phyloP scores from a whole-genome alignment of 768 basidiomycete genomes.

The Mycena venus region DNA sequence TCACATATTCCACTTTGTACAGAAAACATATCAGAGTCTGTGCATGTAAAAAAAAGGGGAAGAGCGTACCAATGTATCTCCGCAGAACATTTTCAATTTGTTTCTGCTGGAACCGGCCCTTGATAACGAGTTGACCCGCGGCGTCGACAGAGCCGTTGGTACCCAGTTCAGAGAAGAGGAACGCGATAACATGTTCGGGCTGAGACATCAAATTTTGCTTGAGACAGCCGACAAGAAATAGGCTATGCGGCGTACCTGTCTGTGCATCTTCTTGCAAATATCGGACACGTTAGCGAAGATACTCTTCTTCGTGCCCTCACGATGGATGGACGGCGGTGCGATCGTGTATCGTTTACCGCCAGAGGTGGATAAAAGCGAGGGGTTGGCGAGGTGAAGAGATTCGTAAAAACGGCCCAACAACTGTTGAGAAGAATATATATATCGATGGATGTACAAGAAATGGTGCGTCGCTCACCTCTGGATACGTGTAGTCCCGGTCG shows the following conservation, averaged over 20 bases:
- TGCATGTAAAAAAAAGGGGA: neutral
- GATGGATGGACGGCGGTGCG: conserved; percentile 92
- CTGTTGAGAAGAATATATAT: conserved; percentile 53
- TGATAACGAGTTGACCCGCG: conserved; percentile 92
- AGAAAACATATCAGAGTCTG: neutral
- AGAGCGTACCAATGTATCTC: conserved; percentile 91
- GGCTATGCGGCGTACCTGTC: conserved; percentile 60
- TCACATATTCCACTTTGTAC: conserved; percentile 91
- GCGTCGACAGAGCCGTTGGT: conserved; percentile 97
- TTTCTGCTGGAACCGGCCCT: conserved; percentile 98
- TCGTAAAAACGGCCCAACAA: conserved; percentile 94
- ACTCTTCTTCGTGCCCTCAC: conserved; percentile 97
- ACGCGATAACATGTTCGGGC: conserved; percentile 98
- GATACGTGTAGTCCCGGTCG: conserved; percentile 97
- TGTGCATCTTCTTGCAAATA: conserved; percentile 99
- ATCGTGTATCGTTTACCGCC: conserved; percentile 96
- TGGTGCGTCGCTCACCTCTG: conserved; percentile 70
- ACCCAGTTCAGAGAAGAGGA: conserved; percentile 98
- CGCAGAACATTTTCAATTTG: conserved; percentile 97
- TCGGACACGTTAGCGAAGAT: conserved; percentile 97
- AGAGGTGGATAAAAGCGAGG: conserved; percentile 84
- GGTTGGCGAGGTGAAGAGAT: conserved; percentile 94
- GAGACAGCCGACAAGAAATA: neutral
- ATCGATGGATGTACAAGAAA: neutral
- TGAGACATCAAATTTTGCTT: conserved; percentile 44